These are phyloP conservation scores for Vickermania ingenoplastis DNA, from an alignment of 208 protist genomes.

Conservation along the genomic window DNA sequence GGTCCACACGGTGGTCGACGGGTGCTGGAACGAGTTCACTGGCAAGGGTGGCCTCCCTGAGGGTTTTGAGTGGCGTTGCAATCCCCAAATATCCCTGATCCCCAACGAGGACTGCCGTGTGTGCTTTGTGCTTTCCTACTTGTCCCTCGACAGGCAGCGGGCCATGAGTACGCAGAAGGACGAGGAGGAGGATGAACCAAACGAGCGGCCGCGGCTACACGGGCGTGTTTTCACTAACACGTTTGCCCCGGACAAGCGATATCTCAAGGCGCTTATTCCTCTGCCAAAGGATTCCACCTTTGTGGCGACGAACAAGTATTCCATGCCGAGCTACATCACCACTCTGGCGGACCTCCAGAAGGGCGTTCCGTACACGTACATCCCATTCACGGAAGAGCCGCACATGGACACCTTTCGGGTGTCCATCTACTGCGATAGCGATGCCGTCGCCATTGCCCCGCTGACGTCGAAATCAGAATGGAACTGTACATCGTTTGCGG, in stretches of 20 bases:
- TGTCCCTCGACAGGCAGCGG: conserved; percentile 62
- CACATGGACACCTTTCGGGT: conserved; percentile 69
- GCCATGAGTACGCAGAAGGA: conserved; percentile 28
- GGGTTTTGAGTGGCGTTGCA: conserved; percentile 86
- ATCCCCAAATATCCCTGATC: conserved; percentile 61
- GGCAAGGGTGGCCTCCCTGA: conserved; percentile 71
- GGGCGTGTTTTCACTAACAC: conserved; percentile 75
- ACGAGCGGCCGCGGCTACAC: conserved; percentile 67
- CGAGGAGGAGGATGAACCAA: conserved; percentile 63
- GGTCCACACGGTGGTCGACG: conserved; percentile 73
- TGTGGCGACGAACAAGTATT: conserved; percentile 77
- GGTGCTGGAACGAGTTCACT: conserved; percentile 76
- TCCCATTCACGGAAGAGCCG: conserved; percentile 81
- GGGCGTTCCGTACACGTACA: conserved; percentile 70
- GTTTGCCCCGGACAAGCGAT: conserved; percentile 71
- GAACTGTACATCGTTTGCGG: conserved; percentile 46
- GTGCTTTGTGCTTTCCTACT: conserved; percentile 83
- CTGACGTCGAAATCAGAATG: conserved; percentile 46
- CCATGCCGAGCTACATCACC: conserved; percentile 84
- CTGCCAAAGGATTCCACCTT: conserved; percentile 81
- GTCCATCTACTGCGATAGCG: conserved; percentile 82
- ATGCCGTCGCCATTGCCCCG: conserved; percentile 56
- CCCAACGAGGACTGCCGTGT: conserved; percentile 62
- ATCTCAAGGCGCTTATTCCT: conserved; percentile 78
- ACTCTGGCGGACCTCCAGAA: conserved; percentile 53